Evolutionary conservation across 2,329 filamentous ascomycete genomes (phyloP), one percentile per base, ranked within the genome.

Genomic region (Penicillium expansum): DNA sequence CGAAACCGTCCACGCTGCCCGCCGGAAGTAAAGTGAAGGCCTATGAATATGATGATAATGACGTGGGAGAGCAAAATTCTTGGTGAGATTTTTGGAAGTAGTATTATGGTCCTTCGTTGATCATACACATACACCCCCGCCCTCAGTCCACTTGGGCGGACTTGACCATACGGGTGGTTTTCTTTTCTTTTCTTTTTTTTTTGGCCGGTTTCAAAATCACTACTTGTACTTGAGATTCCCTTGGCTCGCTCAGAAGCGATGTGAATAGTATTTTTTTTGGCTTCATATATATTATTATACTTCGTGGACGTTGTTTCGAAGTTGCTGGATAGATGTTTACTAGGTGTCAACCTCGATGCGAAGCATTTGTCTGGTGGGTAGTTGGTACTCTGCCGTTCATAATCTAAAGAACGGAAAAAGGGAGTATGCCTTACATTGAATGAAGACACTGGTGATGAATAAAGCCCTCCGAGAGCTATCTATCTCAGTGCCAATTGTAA

Each of bases 1-100:
- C 73, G 78, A 84, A 61, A 85, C 82, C 45, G 93, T 97, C 52
- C 88, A 93, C 54, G 67, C 69, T 48, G 69, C 74, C 35, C 74
- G 74, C 59, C 18, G 16, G 9, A 78, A 76, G 65, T 77, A 67
- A 66, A 60, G 35, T 38, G 29, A 44, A 51, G 33, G 48, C 53
- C 48, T 27, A 59, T 52, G 53, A 65, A 50, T 58, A 30, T 62
- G 54, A 64, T 55, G 63, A 66, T 61, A 61, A 66, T 64, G 57
- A 66, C 51, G 43, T 55, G 35, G 62, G 44, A 56, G 52, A 59
- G 48, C 57, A 58, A 59, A 59, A 57, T 57, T 55, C 52, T 32
- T 30, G 48, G 30, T 52, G 49, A 41, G 16, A 24, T 24, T 32
- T 33, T 55, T 53, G 18, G 18, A 29, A 37, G 30, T 37, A 48